phyloP scores from a whole-genome alignment of 768 basidiomycete species.

The Boletus subparvulus region DNA sequence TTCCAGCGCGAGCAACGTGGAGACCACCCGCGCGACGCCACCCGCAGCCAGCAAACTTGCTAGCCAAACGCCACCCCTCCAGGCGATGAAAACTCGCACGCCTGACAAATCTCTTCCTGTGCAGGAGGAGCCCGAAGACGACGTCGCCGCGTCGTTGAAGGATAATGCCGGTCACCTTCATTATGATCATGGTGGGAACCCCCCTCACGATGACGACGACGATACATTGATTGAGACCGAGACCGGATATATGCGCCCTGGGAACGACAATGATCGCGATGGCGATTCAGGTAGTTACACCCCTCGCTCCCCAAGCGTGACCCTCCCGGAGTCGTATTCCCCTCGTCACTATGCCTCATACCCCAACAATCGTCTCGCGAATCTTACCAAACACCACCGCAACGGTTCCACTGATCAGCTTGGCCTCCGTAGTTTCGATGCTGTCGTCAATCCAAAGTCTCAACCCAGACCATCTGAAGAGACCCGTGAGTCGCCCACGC shows the following conservation, averaged over 20 bases:
- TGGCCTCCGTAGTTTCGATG: slow-evolving; percentile 58
- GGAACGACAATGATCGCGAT: slow-evolving; percentile 36
- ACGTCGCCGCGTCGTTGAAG: slow-evolving; percentile 40
- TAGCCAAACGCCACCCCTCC: slow-evolving; percentile 57
- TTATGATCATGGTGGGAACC: slow-evolving; percentile 37
- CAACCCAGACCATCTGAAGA: slow-evolving; percentile 27
- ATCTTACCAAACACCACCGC: slow-evolving; percentile 49
- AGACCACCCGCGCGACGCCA: slow-evolving; percentile 33
- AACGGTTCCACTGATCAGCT: slow-evolving; percentile 62
- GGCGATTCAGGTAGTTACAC: slow-evolving; percentile 61
- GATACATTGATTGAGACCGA: slow-evolving; percentile 46
- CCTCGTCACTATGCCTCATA: slow-evolving; percentile 31
- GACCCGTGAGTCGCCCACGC: slow-evolving; percentile 27
- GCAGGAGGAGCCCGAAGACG: slow-evolving; percentile 76
- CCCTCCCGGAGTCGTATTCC: slow-evolving; percentile 50
- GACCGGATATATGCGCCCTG: slow-evolving; percentile 34
- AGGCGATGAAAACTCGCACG: slow-evolving; percentile 52
- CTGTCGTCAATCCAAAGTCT: slow-evolving; percentile 51
- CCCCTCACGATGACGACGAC: slow-evolving; percentile 46
- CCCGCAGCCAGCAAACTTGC: slow-evolving; percentile 39
- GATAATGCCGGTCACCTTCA: slow-evolving; percentile 39
- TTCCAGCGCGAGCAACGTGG: slow-evolving; percentile 16
- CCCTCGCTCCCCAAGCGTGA: slow-evolving; percentile 63
- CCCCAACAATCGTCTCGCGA: slow-evolving; percentile 31
- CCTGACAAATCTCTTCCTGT: slow-evolving; percentile 74